phyloP scores from a whole-genome alignment of 106 monocot genomes.

The Apostasia ramifera region DNA sequence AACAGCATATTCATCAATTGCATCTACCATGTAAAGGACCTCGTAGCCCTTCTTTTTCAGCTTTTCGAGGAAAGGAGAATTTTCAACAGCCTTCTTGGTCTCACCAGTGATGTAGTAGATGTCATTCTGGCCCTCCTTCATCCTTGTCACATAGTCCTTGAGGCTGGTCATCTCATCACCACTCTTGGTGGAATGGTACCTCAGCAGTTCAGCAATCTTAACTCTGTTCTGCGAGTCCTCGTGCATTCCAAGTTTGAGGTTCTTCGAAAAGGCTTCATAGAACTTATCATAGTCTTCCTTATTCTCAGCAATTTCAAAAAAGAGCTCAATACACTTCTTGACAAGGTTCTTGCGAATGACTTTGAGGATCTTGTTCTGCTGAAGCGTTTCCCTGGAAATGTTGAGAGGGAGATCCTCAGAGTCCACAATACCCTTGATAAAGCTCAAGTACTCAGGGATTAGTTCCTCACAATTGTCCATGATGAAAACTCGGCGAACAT shows the following conservation, averaged over 20 bases:
- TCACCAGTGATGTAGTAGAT: constrained; percentile 20
- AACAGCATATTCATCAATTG: constrained; percentile 17
- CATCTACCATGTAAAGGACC: constrained; percentile 24
- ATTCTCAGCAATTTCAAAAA: constrained; percentile 14
- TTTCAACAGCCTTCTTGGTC: constrained; percentile 24
- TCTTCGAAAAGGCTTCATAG: constrained; percentile 16
- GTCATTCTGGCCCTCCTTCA: constrained; percentile 18
- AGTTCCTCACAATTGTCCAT: constrained; percentile 22
- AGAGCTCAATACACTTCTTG: constrained; percentile 17
- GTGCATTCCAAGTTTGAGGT: constrained; percentile 16
- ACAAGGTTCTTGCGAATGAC: constrained; percentile 18
- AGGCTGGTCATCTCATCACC: constrained; percentile 16
- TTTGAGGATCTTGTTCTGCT: constrained; percentile 22
- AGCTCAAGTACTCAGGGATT: constrained; percentile 12
- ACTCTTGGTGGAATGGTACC: constrained; percentile 20
- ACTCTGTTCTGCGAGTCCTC: constrained; percentile 16
- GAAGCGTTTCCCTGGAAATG: constrained; percentile 18
- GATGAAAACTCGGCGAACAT: constrained; percentile 15
- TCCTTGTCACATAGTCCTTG: constrained; percentile 16
- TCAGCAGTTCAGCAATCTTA: constrained; percentile 10
- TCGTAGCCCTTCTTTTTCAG: constrained; percentile 23
- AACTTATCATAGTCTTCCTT: constrained; percentile 21
- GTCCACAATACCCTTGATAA: constrained; percentile 16
- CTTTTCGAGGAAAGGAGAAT: constrained; percentile 22
- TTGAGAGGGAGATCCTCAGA: constrained; percentile 15